Evolutionary conservation across 192 early-diverging fungal species (phyloP).

Genomic region (Linnemannia elongata): DNA sequence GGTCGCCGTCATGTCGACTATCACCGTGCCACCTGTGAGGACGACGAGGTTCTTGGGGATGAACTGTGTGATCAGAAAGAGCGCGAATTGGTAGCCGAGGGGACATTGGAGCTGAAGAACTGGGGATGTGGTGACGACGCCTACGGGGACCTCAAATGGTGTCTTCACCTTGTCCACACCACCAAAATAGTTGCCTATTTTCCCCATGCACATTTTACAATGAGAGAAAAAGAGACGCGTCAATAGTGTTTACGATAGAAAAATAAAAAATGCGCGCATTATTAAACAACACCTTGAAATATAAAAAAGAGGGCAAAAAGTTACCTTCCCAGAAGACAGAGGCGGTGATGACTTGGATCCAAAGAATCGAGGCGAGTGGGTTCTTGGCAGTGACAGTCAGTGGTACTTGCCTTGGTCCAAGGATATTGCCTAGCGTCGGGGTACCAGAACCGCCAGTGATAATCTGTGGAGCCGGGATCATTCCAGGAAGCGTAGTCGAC

Average conservation of each 20-base stretch:
- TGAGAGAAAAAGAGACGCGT: neutral
- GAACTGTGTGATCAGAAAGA: conserved; percentile 32
- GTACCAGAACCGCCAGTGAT: conserved; percentile 17
- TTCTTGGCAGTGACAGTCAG: conserved; percentile 21
- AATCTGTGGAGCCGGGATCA: conserved; percentile 33
- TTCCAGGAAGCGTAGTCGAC: conserved; percentile 29
- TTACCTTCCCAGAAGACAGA: conserved; percentile 28
- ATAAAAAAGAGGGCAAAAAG: neutral
- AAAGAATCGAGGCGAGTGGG: conserved; percentile 24
- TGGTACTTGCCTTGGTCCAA: conserved; percentile 40
- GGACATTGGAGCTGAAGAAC: conserved; percentile 23
- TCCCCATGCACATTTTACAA: too few species aligned
- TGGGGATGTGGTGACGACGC: conserved; percentile 6
- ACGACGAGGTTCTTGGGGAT: conserved; percentile 34
- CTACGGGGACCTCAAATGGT: conserved; percentile 10
- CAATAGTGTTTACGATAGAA: neutral
- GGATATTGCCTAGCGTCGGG: conserved; percentile 18
- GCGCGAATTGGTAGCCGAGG: conserved; percentile 24
- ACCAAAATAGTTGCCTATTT: conserved; percentile 17
- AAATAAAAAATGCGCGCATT: neutral
- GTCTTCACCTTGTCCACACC: conserved; percentile 2
- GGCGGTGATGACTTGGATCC: conserved; percentile 17
- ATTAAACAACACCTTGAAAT: neutral
- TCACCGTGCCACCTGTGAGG: conserved; percentile 23
- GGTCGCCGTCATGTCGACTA: conserved; percentile 15